Conservation (phyloP, 805 yeast species). For the Wickerhamiella azymoides region DNA sequence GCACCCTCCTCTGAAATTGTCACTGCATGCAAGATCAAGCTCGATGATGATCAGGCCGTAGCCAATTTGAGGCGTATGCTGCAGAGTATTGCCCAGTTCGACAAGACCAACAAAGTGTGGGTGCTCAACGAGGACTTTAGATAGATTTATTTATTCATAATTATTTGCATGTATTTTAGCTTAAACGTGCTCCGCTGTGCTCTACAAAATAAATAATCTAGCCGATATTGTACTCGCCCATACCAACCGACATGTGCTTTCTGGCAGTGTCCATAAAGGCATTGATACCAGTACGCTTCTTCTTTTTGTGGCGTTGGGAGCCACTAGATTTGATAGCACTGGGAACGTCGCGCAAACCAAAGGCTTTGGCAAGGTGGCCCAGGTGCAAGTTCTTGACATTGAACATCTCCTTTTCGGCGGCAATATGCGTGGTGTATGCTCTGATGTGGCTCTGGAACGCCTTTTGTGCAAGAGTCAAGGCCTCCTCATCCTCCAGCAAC, state of each 20-base stretch:
- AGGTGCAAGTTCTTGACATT: conserved; percentile 73
- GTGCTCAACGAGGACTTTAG: conserved; percentile 40
- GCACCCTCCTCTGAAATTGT: conserved; percentile 40
- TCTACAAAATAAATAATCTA: conserved; percentile 1
- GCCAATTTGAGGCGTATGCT: conserved; percentile 54
- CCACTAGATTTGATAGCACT: conserved; percentile 30
- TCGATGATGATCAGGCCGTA: conserved; percentile 40
- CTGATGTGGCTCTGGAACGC: conserved; percentile 83
- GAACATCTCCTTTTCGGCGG: conserved; percentile 65
- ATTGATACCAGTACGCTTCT: conserved; percentile 13
- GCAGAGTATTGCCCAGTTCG: conserved; percentile 56
- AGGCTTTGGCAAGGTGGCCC: conserved; percentile 92
- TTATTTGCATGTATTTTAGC: not conserved
- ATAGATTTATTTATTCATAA: conserved; percentile 3
- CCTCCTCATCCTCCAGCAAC: conserved; percentile 51
- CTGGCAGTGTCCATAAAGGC: conserved; percentile 18
- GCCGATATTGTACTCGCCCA: conserved; percentile 17
- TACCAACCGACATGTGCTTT: conserved; percentile 10
- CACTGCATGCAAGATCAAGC: conserved; percentile 25
- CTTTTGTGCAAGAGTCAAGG: conserved; percentile 54
- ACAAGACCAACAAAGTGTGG: conserved; percentile 49
- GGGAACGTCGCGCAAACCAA: conserved; percentile 91
- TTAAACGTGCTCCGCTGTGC: not conserved
- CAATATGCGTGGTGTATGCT: conserved; percentile 90
- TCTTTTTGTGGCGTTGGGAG: not conserved